phyloP scores from a whole-genome alignment of 106 monocot species.

The Allium fistulosum region DNA sequence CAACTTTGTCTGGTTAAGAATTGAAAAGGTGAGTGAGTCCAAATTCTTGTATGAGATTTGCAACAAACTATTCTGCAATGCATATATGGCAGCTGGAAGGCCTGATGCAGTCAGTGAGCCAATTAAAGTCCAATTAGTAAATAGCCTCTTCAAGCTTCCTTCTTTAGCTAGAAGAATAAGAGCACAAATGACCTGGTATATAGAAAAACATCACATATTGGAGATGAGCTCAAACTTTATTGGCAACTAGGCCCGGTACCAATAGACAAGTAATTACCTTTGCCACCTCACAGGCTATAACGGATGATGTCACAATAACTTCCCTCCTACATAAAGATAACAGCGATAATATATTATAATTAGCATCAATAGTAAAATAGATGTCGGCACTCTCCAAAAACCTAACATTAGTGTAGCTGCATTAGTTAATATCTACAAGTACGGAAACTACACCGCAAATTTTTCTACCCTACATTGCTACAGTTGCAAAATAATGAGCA shows the following conservation, averaged over 20 bases:
- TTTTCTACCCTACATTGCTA: no score
- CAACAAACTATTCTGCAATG: constrained; percentile 90
- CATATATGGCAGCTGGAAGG: constrained; percentile 94
- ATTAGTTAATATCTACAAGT: no score
- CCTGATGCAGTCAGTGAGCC: constrained; percentile 87
- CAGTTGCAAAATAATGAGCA: no score
- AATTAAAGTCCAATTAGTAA: constrained; percentile 60
- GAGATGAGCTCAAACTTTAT: constrained; percentile 2
- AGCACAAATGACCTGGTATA: constrained; percentile 70
- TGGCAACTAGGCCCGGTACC: background rate
- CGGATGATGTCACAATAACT: constrained; percentile 89
- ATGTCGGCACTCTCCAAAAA: background rate
- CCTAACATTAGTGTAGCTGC: no score
- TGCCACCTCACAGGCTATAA: constrained; percentile 73
- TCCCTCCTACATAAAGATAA: constrained; percentile 45
- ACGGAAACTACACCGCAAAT: no score
- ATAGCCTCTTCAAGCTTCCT: constrained; percentile 57
- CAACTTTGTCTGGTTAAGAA: constrained; percentile 98
- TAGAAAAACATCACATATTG: background rate
- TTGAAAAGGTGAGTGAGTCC: constrained; percentile 94
- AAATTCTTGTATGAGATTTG: constrained; percentile 97
- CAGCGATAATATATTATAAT: background rate
- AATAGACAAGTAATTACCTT: constrained; percentile 40
- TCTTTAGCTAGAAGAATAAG: constrained; percentile 62
- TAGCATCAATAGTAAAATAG: background rate